Conservation (phyloP, 176 grass and related monocot genomes). For the Urochloa ruziziensis region DNA sequence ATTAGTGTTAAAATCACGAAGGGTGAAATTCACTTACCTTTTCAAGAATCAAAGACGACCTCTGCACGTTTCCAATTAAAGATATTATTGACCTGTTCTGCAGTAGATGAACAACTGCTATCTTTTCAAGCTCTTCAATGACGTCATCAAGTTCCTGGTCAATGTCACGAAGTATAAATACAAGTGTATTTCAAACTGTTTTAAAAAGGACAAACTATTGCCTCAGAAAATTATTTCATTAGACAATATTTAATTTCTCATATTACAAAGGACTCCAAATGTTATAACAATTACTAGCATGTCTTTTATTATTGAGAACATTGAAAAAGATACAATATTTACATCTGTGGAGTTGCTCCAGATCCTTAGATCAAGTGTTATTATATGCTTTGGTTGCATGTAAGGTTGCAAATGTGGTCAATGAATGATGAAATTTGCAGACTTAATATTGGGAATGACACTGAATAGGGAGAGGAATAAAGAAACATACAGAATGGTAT, state of each 20-base stretch:
- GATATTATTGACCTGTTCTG: slow-evolving; percentile 67
- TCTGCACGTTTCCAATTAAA: slow-evolving; percentile 86
- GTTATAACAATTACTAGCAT: background rate
- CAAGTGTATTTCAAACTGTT: background rate
- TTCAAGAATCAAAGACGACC: slow-evolving; percentile 85
- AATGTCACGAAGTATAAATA: background rate
- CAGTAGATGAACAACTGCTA: slow-evolving; percentile 75
- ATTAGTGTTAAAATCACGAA: background rate
- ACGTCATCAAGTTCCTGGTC: slow-evolving; percentile 77
- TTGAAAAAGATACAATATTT: background rate
- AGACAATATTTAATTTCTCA: background rate
- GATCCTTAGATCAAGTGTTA: background rate
- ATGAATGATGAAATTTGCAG: background rate
- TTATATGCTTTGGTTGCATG: background rate
- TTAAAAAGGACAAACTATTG: slow-evolving; percentile 6
- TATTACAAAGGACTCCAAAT: background rate
- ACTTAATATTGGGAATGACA: background rate
- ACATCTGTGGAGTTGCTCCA: background rate
- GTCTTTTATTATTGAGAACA: background rate
- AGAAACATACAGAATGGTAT: background rate
- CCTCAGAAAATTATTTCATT: background rate
- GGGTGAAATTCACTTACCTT: slow-evolving; percentile 48
- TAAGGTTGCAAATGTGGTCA: background rate
- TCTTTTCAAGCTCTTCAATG: slow-evolving; percentile 77
- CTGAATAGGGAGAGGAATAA: background rate